Evolutionary conservation across 106 monocot species (phyloP).

Genomic region (Narthecium ossifragum): DNA sequence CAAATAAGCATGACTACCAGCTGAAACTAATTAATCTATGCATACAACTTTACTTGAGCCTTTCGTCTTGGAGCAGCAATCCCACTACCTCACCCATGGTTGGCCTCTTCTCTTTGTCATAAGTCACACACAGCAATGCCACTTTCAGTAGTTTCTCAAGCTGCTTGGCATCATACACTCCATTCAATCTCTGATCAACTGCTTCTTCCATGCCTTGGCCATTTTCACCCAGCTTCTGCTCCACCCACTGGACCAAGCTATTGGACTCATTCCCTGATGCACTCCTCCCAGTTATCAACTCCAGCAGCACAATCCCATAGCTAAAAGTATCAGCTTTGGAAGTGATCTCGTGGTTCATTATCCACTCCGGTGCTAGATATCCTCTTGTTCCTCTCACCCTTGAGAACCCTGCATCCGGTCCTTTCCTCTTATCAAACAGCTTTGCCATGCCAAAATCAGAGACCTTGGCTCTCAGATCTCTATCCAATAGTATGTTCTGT

Average conservation of each 20-base stretch:
- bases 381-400: slow-evolving; percentile 4
- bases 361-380: slow-evolving; percentile 10
- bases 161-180: neutral
- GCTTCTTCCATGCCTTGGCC: neutral
- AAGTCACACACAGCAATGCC: neutral
- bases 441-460: slow-evolving; percentile 15
- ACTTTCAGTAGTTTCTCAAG: neutral
- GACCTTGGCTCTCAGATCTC: slow-evolving; percentile 1
- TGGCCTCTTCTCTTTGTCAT: neutral
- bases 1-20: too few species aligned
- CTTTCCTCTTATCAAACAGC: neutral
- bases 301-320: slow-evolving; percentile 10
- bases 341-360: slow-evolving; percentile 7
- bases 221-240: neutral
- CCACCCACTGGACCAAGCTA: neutral
- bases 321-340: slow-evolving; percentile 10
- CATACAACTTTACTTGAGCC: too few species aligned
- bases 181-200: neutral
- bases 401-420: neutral
- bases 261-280: neutral
- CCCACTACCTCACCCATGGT: neutral
- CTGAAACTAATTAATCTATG: too few species aligned
- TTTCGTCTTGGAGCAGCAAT: too few species aligned
- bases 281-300: neutral
- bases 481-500: slow-evolving; percentile 12